These are phyloP conservation scores for Atkinsonella texensis DNA, from an alignment of 2,329 filamentous ascomycete species.

Conservation along the genomic window DNA sequence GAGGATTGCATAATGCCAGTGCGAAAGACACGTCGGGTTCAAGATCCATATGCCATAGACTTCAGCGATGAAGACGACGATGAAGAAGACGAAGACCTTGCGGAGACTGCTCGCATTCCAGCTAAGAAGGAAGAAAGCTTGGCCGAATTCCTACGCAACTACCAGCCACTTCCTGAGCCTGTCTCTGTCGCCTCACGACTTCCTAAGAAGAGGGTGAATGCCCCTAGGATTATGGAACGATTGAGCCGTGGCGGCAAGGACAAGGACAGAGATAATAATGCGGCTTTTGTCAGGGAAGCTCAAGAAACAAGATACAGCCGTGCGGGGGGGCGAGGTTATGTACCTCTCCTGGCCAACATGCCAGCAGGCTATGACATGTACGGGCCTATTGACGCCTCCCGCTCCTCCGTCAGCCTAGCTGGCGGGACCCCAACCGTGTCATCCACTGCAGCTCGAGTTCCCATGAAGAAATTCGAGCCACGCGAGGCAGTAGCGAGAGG, in stretches of 20 bases:
- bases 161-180: constrained; percentile 49
- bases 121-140: constrained; percentile 51
- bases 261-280: constrained; percentile 12
- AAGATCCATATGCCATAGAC: constrained; percentile 91
- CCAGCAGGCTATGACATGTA: constrained; percentile 33
- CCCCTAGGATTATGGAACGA: constrained; percentile 49
- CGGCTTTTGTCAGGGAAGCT: constrained; percentile 14
- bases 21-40: constrained; percentile 65
- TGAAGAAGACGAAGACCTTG: constrained; percentile 35
- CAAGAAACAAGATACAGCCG: constrained; percentile 21
- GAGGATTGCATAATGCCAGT: constrained; percentile 49
- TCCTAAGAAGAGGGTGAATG: constrained; percentile 53
- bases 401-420: constrained; percentile 9
- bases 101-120: constrained; percentile 25
- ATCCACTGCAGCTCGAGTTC: constrained; percentile 26
- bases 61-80: constrained; percentile 51
- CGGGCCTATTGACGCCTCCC: constrained; percentile 15
- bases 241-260: constrained; percentile 29
- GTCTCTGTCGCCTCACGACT: constrained; percentile 19
- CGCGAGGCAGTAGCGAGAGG: constrained; percentile 38
- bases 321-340: constrained; percentile 28
- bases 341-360: constrained; percentile 41
- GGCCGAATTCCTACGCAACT: constrained; percentile 61
- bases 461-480: constrained; percentile 47
- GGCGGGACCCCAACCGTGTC: constrained; percentile 14